Base-by-base conservation (phyloP, 2,329 filamentous ascomycete species). In the Pleurostoma richardsiae region DNA sequence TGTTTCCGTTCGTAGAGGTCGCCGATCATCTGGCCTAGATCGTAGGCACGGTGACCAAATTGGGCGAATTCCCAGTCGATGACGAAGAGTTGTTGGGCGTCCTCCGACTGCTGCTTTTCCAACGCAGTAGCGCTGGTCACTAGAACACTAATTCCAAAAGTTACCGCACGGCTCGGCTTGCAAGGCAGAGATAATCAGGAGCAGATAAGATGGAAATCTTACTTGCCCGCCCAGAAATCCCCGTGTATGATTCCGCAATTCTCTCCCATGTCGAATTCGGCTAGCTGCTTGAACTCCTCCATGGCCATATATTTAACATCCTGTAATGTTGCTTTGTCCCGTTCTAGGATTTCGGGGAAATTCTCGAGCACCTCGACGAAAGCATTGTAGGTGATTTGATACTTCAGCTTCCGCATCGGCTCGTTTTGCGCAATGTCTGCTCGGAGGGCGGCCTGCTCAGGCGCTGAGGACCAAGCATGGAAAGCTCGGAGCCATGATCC, bases 181-280 rank as follows among this genome's bases (percentile, higher is more conserved):
- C 19, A 19, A 19, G 19, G 19, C 19, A 19, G 19, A 19, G 19
- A 19, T 19, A 19, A 19, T 19, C 19, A 19, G 19, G 19, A 19
- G 19, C 19, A 19, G 19, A 19, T 19, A 19, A 19, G 19, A 19
- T 19, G 19, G n/a, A 10, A 11, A 26, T 57, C 67, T 39, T 63
- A 71, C 67, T 72, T 72, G 4, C 66, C 68, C 4, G 63, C 58
- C 62, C 67, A 71, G 40, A 71, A 68, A 46, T 72, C 68, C 1
- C 69, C 68, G 49, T 72, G 69, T 26, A 72, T 58, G 10, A 59
- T 31, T 2, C 59, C 58, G 53, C 56, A 56, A 5, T 45, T 19
- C 1, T 44, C 47, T 2, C 29, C 41, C 3, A 41, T 52, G 1
- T 50, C 52, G 4, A 48, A 53, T 4, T 45, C 26, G 6, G 49